Base-by-base conservation (phyloP, 1,284 basidiomycete genomes). In the Hemileia vastatrix region DNA sequence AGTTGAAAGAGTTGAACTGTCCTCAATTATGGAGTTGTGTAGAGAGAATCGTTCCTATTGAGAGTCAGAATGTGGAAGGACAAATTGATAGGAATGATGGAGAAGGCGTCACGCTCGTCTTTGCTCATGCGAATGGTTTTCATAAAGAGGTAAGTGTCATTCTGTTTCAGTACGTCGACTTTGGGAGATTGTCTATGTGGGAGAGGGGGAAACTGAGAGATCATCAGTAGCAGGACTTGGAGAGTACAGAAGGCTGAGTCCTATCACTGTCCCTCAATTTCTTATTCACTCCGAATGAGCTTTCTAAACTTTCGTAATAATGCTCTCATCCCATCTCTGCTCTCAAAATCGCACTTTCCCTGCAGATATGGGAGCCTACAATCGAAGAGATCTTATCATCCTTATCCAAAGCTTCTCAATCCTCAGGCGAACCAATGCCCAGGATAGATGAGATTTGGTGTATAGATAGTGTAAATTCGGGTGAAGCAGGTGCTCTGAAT, bases 61-160 rank as follows among this genome's bases (percentile, higher is more conserved):
- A n/a, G n/a, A n/a, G n/a, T n/a, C n/a, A n/a, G n/a, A n/a, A n/a
- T n/a, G n/a, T n/a, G n/a, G n/a, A n/a, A n/a, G n/a, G n/a, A n/a
- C n/a, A n/a, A n/a, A n/a, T n/a, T n/a, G 31, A 44, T 6, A 48
- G 44, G 18, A n/a, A 27, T n/a, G 70, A 67, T 15, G 69, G 58
- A 33, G 67, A 67, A 1, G 82, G 84, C 0, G 45, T 86, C 43
- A 90, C 87, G 0, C 77, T 91, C 44, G 81, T 91, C 65, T 77
- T 87, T 48, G 81, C 82, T 6, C 88, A 90, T 70, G 88, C 86
- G 1, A 90, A 86, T 73, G 88, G 89, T 6, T 84, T 91, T 68
- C 83, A 83, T 66, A 90, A 90, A 76, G 86, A 90, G 82, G 87
- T 84, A 62, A 65, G 81, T 69, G 9, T 24, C 18, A 48, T 2